A percentile compares a stretch with the other conserved stretches of the same genome.
These are phyloP conservation scores for Oryza meyeriana DNA, from an alignment of 176 grass and related monocot species.

Conservation along the genomic window DNA sequence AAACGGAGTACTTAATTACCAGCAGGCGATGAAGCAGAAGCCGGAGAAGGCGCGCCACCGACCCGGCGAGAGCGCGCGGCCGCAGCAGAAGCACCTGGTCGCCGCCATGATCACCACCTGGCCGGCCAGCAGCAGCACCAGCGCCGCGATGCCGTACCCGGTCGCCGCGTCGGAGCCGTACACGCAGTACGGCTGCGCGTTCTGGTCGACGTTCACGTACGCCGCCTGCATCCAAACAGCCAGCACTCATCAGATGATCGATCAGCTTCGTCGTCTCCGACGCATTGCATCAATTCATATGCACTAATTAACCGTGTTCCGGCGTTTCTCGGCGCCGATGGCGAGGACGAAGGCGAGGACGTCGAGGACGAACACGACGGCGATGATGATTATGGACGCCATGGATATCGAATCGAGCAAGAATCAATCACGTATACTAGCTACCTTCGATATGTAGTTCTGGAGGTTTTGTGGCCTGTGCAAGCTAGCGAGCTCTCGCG, in stretches of 20 bases:
- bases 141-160: conserved; percentile 57
- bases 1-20: no score
- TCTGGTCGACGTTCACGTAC: not conserved
- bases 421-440: not conserved
- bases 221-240: conserved; percentile 35
- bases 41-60: conserved; percentile 51
- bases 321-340: conserved; percentile 74
- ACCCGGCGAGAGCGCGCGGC: conserved; percentile 50
- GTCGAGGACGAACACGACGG: conserved; percentile 51
- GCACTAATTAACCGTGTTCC: conserved; percentile 48
- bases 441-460: not conserved
- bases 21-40: conserved; percentile 67
- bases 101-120: conserved; percentile 55
- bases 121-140: conserved; percentile 51
- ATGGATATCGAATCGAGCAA: conserved; percentile 16
- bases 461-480: not conserved
- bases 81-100: conserved; percentile 92
- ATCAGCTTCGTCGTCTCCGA: not conserved
- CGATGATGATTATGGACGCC: conserved; percentile 45
- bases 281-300: not conserved
- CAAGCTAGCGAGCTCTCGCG: not conserved
- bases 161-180: conserved; percentile 75
- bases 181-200: conserved; percentile 39
- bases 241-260: not conserved
- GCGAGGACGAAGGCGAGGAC: conserved; percentile 85